A percentile compares a stretch with the other conserved stretches of the same genome.
These are phyloP conservation scores for Tetraselmis striata DNA, from an alignment of 139 green algal genomes.

Conservation along the genomic window DNA sequence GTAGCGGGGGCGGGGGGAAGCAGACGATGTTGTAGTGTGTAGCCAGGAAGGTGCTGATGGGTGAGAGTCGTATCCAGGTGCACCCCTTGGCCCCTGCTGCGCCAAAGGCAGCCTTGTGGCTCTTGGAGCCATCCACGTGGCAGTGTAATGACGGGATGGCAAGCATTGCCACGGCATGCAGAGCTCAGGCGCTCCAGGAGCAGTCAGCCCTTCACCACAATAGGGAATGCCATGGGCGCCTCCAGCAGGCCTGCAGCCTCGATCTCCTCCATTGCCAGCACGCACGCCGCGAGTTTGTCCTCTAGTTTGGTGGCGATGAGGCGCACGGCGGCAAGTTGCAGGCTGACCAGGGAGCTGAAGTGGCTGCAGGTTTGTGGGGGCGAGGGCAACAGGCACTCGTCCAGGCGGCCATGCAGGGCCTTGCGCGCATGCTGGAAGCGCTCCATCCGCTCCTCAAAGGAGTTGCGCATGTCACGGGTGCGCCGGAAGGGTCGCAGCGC, in stretches of 20 bases:
- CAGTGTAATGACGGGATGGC: no score
- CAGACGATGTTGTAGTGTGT: no score
- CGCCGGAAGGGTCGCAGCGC: background rate
- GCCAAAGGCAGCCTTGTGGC: no score
- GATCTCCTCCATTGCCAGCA: background rate
- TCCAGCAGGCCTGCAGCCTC: background rate
- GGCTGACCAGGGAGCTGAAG: background rate
- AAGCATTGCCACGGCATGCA: no score
- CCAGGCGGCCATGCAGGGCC: background rate
- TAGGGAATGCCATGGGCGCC: background rate
- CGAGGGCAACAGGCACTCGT: background rate
- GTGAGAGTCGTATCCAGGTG: no score
- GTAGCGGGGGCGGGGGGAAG: no score
- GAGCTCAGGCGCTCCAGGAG: no score
- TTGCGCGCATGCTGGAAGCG: background rate
- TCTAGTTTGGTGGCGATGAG: background rate
- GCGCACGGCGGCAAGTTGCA: background rate
- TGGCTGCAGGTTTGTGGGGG: background rate
- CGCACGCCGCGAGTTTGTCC: background rate
- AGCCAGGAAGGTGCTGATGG: no score
- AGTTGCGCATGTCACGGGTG: background rate
- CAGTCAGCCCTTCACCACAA: background rate
- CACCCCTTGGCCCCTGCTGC: no score
- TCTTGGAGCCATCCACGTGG: no score
- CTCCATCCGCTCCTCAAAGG: background rate